Base-by-base conservation (phyloP, 192 early-diverging fungal genomes). In the Glomus cerebriforme region DNA sequence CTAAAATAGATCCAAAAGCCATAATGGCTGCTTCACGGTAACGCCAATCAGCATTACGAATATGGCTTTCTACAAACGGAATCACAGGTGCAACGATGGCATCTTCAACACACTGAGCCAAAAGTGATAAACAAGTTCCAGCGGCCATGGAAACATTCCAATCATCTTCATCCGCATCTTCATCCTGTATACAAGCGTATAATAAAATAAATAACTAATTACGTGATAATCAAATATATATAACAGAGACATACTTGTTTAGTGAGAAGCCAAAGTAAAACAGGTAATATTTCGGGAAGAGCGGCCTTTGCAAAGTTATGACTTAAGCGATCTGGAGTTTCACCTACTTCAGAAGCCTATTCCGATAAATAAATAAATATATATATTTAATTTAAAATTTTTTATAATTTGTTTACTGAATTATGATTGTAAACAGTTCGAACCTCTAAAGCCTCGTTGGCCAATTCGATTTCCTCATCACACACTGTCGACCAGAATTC, bases 401-500 rank as follows among this genome's bases (percentile, higher is more conserved):
- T 63, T 24, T 26, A 29, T 60, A 19, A 24, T 7, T 60, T 24
- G 3, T 8, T 22, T 17, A 58, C 54, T 4, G 43, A 78, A 65
- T 74, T 71, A 47, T 74, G 7, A n/a, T n/a, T 13, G 9, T 8
- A 39, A 49, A 17, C 15, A n/a, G 43, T 69, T 68, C 60, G n/a
- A 85, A 88, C 90, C 58, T 96, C 92, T 0, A 85, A 80, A 47
- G 85, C 86, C 29, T 95, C 90, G 13, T 86, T 73, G 24, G 88
- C 83, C 24, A 95, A 80, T 64, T 95, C 93, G 69, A 95, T 89
- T 82, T 99, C 98, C 78, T 93, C 93, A 79, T 99, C 98, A 80
- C 95, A 98, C 32, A 99, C 92, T 37, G 97, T 98, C 12, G 96
- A 97, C 98, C 98, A 99, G 83, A 99, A 99, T 87, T 99, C 98